Evolutionary conservation across 2,329 filamentous ascomycete species (phyloP), one percentile per base, ranked within the genome.

Genomic region (Fusarium sp.): DNA sequence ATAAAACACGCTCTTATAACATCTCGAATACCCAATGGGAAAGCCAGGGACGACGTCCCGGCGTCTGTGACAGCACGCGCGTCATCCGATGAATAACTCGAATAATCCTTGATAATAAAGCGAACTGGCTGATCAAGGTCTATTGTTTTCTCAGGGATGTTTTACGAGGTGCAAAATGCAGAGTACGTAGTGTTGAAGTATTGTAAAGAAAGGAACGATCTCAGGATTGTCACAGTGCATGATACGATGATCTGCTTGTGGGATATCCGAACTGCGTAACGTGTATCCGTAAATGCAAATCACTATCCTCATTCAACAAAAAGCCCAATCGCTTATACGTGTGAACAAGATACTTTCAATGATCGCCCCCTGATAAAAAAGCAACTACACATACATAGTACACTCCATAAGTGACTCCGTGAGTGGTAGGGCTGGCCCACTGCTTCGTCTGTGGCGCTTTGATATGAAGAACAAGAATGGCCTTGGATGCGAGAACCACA

Each of bases 401-500:
- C 22, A 22, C 22, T 22, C 22, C 22, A 22, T 22, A 22, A 22
- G 22, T 22, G 22, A 22, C 24, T 24, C 24, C 24, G 7, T 24
- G 7, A 30, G 28, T 51, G 50, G 39, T 57, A 64, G 47, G 61
- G 61, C 62, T 65, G 61, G 51, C 40, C 56, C 54, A 47, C 60
- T 35, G 7, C 33, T 17, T 30, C 15, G 15, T 35, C 33, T 35
- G 33, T 17, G 33, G 14, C 15, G 14, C 33, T n/a, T 35, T n/a
- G 33, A n/a, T 35, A 8, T 35, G 15, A 17, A 35, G 33, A 35
- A 17, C 33, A 35, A 45, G 43, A 32, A 43, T 20, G 17, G 30
- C 30, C 51, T 24, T n/a, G 26, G 51, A 54, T 47, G 40, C 20
- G 14, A 62, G 47, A 62, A 32, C 65, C 65, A 66, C 66, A 69